Percentiles rank a stretch among this genome's conserved stretches.
phyloP scores from a whole-genome alignment of 345 rosid species.

The Dimocarpus longan region DNA sequence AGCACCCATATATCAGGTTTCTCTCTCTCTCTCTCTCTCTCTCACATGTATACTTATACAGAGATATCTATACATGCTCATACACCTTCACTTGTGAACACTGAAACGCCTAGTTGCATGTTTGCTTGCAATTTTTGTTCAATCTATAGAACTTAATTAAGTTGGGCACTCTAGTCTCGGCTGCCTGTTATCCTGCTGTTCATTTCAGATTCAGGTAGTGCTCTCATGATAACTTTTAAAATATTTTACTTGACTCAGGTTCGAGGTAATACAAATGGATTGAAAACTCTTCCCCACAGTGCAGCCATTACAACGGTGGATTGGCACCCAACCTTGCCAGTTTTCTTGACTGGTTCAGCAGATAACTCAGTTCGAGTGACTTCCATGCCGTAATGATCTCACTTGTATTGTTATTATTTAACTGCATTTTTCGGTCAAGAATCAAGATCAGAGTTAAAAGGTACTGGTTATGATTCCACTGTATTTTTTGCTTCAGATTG shows the following conservation, averaged over 20 bases:
- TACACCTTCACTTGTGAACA: background rate
- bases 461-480: background rate
- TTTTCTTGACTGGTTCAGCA: slow-evolving; percentile 70
- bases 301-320: slow-evolving; percentile 68
- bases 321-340: slow-evolving; percentile 75
- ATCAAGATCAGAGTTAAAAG: background rate
- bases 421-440: background rate
- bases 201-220: background rate
- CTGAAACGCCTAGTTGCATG: background rate
- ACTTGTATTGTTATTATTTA: background rate
- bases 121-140: background rate
- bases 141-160: background rate
- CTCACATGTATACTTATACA: background rate
- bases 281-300: slow-evolving; percentile 60
- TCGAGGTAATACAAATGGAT: slow-evolving; percentile 50
- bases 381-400: slow-evolving; percentile 34
- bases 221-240: background rate
- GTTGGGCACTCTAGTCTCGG: background rate
- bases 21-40: slow-evolving; percentile 6
- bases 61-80: background rate
- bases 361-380: slow-evolving; percentile 72
- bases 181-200: background rate
- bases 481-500: background rate
- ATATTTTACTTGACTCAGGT: slow-evolving; percentile 34
- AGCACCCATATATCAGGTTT: slow-evolving; percentile 69